Conservation (phyloP, 139 green algal genomes). For the Deuterostichococcus epilithicus region DNA sequence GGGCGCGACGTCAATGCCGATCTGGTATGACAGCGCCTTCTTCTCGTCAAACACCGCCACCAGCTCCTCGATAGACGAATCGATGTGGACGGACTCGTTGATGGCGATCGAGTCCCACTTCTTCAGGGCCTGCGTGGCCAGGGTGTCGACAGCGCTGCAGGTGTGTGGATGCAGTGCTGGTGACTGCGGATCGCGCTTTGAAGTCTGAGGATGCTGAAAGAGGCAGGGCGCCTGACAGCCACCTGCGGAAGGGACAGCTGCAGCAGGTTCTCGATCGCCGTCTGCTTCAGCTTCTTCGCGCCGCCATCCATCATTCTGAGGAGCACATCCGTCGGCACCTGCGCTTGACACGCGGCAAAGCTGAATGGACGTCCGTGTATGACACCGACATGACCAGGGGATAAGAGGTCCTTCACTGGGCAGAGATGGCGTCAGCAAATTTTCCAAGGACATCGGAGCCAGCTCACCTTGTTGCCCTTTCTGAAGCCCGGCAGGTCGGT, state of each 20-base stretch:
- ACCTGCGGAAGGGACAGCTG: background rate
- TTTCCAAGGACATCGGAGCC: background rate
- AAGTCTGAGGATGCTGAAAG: too few species aligned
- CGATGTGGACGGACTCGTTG: slow-evolving; percentile 33
- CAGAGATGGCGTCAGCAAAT: too few species aligned
- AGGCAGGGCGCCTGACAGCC: background rate
- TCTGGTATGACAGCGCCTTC: slow-evolving; percentile 33
- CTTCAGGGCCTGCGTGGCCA: slow-evolving; percentile 22
- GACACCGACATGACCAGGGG: background rate
- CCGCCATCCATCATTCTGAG: background rate
- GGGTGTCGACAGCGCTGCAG: background rate
- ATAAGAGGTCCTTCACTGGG: background rate
- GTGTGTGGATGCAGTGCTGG: background rate
- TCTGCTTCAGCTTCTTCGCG: background rate
- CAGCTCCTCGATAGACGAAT: slow-evolving; percentile 32
- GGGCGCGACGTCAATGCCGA: slow-evolving; percentile 40
- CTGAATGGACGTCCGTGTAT: background rate
- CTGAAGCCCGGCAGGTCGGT: slow-evolving; percentile 20
- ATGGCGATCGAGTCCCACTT: slow-evolving; percentile 30
- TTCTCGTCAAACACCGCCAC: slow-evolving; percentile 41
- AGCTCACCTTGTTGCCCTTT: slow-evolving; percentile 27
- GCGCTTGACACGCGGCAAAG: background rate
- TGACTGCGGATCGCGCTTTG: background rate
- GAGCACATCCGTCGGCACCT: background rate
- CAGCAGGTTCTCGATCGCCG: background rate